Conservation (phyloP, 306 rosid species). For the Quercus cerris region DNA sequence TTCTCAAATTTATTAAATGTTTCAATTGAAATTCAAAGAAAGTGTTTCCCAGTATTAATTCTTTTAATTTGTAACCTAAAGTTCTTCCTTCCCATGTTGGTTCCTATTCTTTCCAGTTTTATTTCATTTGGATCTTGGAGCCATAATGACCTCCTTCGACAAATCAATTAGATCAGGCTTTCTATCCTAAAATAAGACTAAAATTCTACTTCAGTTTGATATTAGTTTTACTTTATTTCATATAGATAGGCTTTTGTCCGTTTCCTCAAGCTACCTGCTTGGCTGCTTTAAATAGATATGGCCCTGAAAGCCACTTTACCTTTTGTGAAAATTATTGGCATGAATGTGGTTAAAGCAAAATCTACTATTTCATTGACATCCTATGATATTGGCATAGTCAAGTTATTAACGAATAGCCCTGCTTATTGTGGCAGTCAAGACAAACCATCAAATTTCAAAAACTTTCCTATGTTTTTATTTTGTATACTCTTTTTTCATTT, state of each 20-base stretch:
- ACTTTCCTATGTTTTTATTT: background rate
- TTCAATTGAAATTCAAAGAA: background rate
- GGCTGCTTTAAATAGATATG: background rate
- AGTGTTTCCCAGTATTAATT: background rate
- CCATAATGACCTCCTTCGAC: background rate
- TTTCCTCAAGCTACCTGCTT: background rate
- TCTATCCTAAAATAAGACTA: background rate
- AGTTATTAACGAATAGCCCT: background rate
- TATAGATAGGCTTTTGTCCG: background rate
- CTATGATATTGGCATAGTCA: background rate
- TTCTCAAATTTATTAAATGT: background rate
- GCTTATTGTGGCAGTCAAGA: background rate
- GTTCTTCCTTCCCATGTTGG: background rate
- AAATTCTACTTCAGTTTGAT: background rate
- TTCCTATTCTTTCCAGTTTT: background rate
- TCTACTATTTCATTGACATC: background rate
- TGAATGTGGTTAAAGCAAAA: background rate
- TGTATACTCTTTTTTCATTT: background rate
- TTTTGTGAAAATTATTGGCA: background rate
- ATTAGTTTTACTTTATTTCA: background rate
- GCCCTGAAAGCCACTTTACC: background rate
- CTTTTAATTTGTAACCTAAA: background rate
- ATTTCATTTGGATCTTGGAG: background rate
- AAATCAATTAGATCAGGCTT: background rate
- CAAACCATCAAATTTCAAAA: background rate